phyloP scores from a whole-genome alignment of 805 yeast species.

The Schizosaccharomyces octosporus region DNA sequence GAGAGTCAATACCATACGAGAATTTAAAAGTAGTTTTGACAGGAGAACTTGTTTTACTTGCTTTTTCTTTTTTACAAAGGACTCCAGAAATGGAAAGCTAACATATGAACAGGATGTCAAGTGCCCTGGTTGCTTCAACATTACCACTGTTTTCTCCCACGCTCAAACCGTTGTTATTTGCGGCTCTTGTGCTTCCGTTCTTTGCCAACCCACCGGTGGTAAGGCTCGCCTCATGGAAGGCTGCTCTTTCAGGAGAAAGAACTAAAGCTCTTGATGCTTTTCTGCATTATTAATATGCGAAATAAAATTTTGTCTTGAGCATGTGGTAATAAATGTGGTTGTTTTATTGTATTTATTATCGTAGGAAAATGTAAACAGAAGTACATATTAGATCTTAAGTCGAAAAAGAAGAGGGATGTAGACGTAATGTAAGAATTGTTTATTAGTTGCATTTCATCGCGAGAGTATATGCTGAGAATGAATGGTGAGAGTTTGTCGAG shows the following conservation, averaged over 20 bases:
- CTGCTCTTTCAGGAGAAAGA: slow-evolving; percentile 97
- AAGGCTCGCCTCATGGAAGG: slow-evolving; percentile 98
- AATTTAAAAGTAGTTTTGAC: too few species aligned
- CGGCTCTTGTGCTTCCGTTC: slow-evolving; percentile 93
- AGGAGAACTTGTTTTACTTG: too few species aligned
- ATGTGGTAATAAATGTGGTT: background rate
- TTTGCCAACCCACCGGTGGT: slow-evolving; percentile 99
- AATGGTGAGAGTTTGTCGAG: too few species aligned
- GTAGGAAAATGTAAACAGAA: background rate
- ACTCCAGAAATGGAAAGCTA: background rate
- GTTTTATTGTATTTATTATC: background rate
- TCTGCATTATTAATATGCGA: background rate
- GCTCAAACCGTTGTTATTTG: slow-evolving; percentile 99
- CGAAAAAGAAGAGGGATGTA: too few species aligned
- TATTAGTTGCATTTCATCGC: too few species aligned
- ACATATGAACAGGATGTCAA: slow-evolving; percentile 43
- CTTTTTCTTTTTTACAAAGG: too few species aligned
- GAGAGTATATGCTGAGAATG: too few species aligned
- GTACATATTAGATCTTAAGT: background rate
- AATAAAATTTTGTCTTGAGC: background rate
- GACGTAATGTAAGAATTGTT: too few species aligned
- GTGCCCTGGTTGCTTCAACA: slow-evolving; percentile 97
- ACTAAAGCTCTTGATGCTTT: slow-evolving; percentile 15
- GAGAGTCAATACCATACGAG: too few species aligned
- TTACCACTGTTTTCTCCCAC: slow-evolving; percentile 97